Conservation (phyloP, 345 rosid genomes). For the Fremontodendron californicum region DNA sequence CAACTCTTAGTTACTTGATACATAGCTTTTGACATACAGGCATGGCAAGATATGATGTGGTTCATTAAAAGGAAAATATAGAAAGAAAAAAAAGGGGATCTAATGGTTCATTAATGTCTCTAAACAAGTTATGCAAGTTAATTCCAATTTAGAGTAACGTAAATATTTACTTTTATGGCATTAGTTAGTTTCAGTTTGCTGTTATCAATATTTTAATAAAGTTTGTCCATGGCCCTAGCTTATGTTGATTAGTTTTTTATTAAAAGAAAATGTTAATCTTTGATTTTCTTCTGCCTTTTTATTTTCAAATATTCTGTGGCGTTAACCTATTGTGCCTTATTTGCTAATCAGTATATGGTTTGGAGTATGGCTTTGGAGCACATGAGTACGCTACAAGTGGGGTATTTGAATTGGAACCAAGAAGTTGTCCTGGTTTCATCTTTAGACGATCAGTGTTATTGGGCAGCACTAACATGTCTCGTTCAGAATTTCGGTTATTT, state of each 20-base stretch:
- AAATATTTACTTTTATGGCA: neutral
- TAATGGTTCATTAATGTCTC: neutral
- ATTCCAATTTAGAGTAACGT: neutral
- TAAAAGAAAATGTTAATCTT: neutral
- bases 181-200: neutral
- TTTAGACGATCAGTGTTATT: slow-evolving; percentile 73
- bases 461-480: slow-evolving; percentile 69
- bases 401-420: slow-evolving; percentile 91
- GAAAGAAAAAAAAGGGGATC: neutral
- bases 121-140: neutral
- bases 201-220: neutral
- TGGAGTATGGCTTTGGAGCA: slow-evolving; percentile 92
- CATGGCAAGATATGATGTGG: neutral
- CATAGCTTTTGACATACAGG: neutral
- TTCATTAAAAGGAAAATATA: neutral
- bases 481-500: slow-evolving; percentile 65
- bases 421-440: slow-evolving; percentile 85
- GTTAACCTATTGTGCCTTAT: slow-evolving; percentile 17
- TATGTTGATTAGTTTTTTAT: neutral
- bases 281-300: neutral
- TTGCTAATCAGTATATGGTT: slow-evolving; percentile 59
- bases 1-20: neutral
- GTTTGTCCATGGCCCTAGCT: neutral
- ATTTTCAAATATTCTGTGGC: neutral
- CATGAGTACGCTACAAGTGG: slow-evolving; percentile 84